phyloP scores from a whole-genome alignment of 129 eudicot genomes.

The Rutidosis leptorrhynchoides region DNA sequence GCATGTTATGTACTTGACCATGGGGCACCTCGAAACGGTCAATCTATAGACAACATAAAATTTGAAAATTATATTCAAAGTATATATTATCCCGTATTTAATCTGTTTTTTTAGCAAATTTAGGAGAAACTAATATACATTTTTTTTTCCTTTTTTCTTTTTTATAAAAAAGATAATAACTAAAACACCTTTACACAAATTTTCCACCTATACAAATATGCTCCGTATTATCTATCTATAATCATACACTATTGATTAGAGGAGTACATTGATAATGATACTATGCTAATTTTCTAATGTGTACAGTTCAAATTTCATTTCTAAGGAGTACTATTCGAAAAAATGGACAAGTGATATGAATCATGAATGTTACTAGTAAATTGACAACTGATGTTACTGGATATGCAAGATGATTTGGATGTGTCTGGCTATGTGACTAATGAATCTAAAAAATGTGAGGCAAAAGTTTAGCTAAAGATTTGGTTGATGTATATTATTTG shows the following conservation, averaged over 20 bases:
- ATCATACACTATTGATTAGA: too few relatives aligned
- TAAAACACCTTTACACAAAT: too few relatives aligned
- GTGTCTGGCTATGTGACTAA: not conserved
- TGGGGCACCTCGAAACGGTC: not conserved
- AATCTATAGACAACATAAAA: not conserved
- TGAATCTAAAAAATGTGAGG: slow-evolving; percentile 3
- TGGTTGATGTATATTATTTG: slow-evolving; percentile 16
- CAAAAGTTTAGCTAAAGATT: slow-evolving; percentile 3
- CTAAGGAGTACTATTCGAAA: too few relatives aligned
- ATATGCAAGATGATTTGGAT: not conserved
- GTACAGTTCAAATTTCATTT: not conserved
- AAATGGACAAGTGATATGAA: too few relatives aligned
- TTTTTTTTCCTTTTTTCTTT: too few relatives aligned
- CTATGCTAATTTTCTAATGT: not conserved
- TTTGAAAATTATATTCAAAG: not conserved
- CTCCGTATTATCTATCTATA: too few relatives aligned
- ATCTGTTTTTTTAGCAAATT: not conserved
- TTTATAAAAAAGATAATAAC: too few relatives aligned
- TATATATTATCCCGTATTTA: not conserved
- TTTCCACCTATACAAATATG: too few relatives aligned
- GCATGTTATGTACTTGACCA: not conserved
- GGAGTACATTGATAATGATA: too few relatives aligned
- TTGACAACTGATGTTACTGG: not conserved
- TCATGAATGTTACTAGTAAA: not conserved
- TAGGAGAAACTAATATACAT: not conserved